phyloP scores from a whole-genome alignment of 2,329 filamentous ascomycete genomes.

The Pseudopithomyces maydicus region DNA sequence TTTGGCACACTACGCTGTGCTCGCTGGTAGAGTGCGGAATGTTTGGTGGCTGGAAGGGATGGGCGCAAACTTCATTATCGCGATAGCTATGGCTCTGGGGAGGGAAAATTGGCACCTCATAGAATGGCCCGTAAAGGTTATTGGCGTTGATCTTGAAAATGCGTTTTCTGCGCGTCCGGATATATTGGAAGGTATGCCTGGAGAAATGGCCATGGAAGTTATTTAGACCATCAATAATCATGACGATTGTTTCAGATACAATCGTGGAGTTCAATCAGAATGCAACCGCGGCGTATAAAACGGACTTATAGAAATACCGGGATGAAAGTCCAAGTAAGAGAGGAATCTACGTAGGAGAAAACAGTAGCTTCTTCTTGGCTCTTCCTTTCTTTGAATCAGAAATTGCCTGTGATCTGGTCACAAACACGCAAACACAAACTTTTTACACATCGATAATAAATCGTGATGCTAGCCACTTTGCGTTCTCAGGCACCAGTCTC shows the following conservation, averaged over 20 bases:
- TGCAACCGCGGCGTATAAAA: neutral
- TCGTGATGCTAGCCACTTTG: no score
- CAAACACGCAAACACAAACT: no score
- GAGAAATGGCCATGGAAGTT: constrained; percentile 5
- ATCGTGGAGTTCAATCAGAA: neutral
- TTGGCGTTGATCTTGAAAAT: constrained; percentile 28
- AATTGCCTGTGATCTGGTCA: no score
- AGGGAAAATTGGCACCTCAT: constrained; percentile 36
- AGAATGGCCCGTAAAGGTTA: constrained; percentile 35
- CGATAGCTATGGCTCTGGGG: constrained; percentile 39
- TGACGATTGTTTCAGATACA: no score
- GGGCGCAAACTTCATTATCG: constrained; percentile 37
- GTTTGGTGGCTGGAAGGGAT: constrained; percentile 45
- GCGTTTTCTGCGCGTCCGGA: neutral
- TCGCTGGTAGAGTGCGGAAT: constrained; percentile 39
- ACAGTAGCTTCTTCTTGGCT: no score
- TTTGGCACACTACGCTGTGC: constrained; percentile 45
- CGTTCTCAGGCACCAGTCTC: no score
- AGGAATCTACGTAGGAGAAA: no score
- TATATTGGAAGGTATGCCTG: neutral
- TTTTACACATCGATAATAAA: no score
- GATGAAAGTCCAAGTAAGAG: no score
- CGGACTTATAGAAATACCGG: neutral
- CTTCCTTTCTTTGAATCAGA: no score
- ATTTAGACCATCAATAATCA: neutral